phyloP scores from a whole-genome alignment of 2,329 filamentous ascomycete genomes.

The Lojkania enalia region DNA sequence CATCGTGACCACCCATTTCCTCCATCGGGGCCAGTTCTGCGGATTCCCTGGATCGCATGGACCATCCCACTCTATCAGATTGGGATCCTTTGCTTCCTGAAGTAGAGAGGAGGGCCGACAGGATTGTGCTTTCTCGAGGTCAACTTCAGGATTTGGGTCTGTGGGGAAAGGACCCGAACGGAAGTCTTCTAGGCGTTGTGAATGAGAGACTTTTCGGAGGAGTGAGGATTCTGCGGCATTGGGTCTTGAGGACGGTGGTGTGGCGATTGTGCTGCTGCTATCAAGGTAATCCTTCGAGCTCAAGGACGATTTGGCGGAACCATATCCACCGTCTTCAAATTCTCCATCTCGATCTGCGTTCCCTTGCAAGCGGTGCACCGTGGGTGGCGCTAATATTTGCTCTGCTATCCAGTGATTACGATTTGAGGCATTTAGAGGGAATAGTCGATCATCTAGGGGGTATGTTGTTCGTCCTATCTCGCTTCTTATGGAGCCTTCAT shows the following conservation, averaged over 20 bases:
- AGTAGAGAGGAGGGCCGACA: background rate
- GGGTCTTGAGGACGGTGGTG: background rate
- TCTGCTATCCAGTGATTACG: no score
- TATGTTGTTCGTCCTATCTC: constrained; percentile 6
- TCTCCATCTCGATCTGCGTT: background rate
- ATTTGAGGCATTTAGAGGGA: constrained; percentile 4
- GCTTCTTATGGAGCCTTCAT: constrained; percentile 7
- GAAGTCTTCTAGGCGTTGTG: constrained; percentile 1
- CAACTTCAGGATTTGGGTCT: background rate
- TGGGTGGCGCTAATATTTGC: background rate
- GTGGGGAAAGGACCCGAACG: constrained; percentile 6
- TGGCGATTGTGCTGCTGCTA: background rate
- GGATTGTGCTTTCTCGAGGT: constrained; percentile 11
- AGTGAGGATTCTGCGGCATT: background rate
- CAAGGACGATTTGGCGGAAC: background rate
- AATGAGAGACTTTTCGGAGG: background rate
- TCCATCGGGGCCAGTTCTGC: constrained; percentile 24
- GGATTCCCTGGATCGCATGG: constrained; percentile 24
- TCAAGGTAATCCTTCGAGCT: background rate
- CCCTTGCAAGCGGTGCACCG: background rate
- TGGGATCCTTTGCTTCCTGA: constrained; percentile 7
- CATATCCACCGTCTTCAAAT: background rate
- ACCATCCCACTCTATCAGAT: constrained; percentile 13
- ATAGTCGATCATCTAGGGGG: constrained; percentile 6
- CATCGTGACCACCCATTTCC: constrained; percentile 51